These are phyloP conservation scores for Suillus clintonianus DNA, from an alignment of 768 basidiomycete species.

Conservation along the genomic window DNA sequence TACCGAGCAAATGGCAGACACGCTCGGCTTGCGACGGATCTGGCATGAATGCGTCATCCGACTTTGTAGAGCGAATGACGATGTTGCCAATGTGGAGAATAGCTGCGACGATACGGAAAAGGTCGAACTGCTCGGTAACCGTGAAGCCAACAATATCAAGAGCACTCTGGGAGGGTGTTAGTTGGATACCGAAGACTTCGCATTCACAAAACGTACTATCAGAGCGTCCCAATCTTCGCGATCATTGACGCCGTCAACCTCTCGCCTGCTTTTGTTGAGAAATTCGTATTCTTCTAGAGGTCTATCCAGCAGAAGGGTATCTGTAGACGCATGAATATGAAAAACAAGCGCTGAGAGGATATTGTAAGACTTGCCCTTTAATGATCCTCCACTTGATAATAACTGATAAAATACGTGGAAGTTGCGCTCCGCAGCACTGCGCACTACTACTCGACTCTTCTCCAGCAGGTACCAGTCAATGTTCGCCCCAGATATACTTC, in stretches of 20 bases:
- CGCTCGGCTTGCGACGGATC: conserved; percentile 85
- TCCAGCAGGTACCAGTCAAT: conserved; percentile 99
- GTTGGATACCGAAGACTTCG: background rate
- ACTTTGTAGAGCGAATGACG: conserved; percentile 71
- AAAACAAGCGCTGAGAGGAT: background rate
- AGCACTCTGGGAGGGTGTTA: conserved; percentile 53
- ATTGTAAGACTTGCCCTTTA: conserved; percentile 58
- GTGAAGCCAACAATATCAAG: conserved; percentile 91
- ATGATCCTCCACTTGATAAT: conserved; percentile 67
- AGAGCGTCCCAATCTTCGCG: conserved; percentile 82
- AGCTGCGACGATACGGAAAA: conserved; percentile 92
- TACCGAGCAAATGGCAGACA: conserved; percentile 88
- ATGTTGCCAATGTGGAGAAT: conserved; percentile 97
- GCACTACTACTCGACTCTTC: conserved; percentile 91
- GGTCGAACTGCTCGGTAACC: conserved; percentile 79
- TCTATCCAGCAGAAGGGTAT: conserved; percentile 72
- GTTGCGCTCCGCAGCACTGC: conserved; percentile 86
- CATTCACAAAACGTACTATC: conserved; percentile 46
- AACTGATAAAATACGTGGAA: conserved; percentile 99
- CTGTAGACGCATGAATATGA: conserved; percentile 39
- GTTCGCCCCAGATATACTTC: conserved; percentile 95
- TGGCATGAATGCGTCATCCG: conserved; percentile 77
- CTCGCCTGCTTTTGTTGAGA: conserved; percentile 83
- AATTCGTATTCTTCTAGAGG: conserved; percentile 84
- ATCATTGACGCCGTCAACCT: conserved; percentile 97